phyloP scores from a whole-genome alignment of 176 grass and related monocot species.

The Puya raimondii region DNA sequence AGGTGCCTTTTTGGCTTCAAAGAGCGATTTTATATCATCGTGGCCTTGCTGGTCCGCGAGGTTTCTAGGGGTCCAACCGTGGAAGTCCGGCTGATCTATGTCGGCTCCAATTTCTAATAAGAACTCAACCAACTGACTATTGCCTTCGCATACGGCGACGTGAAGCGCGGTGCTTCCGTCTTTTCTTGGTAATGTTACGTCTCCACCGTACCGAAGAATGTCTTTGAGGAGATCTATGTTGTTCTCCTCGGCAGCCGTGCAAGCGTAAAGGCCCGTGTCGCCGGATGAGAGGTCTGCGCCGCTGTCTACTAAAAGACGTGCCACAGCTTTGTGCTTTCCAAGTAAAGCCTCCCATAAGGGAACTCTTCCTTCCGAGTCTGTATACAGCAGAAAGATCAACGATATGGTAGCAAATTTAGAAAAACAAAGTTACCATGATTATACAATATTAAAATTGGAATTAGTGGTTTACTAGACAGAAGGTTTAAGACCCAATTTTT shows the following conservation, averaged over 20 bases:
- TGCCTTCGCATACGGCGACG: constrained; percentile 64
- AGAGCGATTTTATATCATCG: constrained; percentile 53
- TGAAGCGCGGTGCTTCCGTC: constrained; percentile 67
- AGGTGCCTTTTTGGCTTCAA: constrained; percentile 26
- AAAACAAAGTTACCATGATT: neutral
- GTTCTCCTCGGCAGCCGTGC: constrained; percentile 52
- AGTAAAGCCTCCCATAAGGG: constrained; percentile 77
- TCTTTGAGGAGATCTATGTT: constrained; percentile 41
- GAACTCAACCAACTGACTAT: constrained; percentile 42
- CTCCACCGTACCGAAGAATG: constrained; percentile 42
- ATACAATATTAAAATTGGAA: neutral
- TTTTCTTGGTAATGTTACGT: constrained; percentile 32
- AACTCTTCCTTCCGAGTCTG: constrained; percentile 75
- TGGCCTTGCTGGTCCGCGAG: constrained; percentile 92
- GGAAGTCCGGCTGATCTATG: constrained; percentile 35
- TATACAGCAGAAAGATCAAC: constrained; percentile 11
- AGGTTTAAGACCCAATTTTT: no score
- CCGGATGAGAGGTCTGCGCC: constrained; percentile 60
- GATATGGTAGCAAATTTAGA: constrained; percentile 4
- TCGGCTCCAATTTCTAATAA: constrained; percentile 55
- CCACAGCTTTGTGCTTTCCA: constrained; percentile 47
- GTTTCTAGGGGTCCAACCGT: constrained; percentile 49
- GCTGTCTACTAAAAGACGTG: constrained; percentile 35
- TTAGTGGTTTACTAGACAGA: neutral
- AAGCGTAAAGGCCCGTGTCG: constrained; percentile 44